phyloP scores from a whole-genome alignment of 495 filamentous ascomycete genomes.

The Penicillium odoratum region DNA sequence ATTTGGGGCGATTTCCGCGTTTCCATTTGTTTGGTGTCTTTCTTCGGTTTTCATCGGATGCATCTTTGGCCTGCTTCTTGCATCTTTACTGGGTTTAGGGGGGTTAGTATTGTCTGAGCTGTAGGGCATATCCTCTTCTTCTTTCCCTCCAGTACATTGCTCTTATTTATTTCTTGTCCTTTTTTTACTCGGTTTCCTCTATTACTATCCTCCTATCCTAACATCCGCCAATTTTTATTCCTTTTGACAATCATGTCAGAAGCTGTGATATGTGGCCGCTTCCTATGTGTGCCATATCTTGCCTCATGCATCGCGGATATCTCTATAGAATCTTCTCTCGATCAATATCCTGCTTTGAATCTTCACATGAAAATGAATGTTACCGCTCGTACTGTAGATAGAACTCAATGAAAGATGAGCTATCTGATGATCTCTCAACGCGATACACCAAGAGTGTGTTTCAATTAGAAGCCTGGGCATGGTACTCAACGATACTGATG shows the following conservation, averaged over 20 bases:
- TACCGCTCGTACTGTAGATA: background rate
- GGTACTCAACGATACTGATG: background rate
- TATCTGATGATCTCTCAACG: too few relatives aligned
- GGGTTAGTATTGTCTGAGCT: constrained; percentile 25
- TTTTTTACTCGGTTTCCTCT: constrained; percentile 10
- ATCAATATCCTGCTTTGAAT: background rate
- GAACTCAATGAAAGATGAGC: background rate
- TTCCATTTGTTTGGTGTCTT: constrained; percentile 7
- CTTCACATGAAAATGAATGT: background rate
- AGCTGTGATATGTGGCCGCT: constrained; percentile 5
- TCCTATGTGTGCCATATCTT: constrained; percentile 14
- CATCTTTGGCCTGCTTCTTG: constrained; percentile 31
- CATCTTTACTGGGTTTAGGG: constrained; percentile 22
- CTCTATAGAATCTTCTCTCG: constrained; percentile 25
- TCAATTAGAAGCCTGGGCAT: too few relatives aligned
- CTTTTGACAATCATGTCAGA: background rate
- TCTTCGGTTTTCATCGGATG: constrained; percentile 23
- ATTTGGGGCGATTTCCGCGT: constrained; percentile 10
- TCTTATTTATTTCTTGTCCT: constrained; percentile 8
- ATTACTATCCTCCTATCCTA: constrained; percentile 23
- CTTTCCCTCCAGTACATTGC: constrained; percentile 22
- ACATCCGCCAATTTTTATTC: constrained; percentile 9
- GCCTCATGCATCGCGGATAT: constrained; percentile 19
- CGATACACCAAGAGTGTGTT: too few relatives aligned
- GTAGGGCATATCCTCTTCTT: constrained; percentile 25